Conservation (phyloP, 2,329 filamentous ascomycete species). For the Akanthomyces dipterigenus region DNA sequence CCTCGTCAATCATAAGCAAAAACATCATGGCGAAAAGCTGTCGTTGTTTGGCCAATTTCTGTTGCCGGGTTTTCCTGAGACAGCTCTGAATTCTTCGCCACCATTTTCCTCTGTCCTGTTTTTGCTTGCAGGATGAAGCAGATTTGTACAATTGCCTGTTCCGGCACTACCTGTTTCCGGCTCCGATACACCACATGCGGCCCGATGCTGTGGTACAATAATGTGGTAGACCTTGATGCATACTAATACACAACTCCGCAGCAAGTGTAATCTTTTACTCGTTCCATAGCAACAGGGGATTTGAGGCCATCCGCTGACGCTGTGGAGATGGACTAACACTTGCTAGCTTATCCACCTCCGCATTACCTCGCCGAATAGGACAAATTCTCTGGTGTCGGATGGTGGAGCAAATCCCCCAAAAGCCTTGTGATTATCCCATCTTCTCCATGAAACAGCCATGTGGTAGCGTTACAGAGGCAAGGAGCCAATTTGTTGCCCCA, state of each 20-base stretch:
- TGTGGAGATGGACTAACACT: background rate
- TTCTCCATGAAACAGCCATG: background rate
- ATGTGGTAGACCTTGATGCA: background rate
- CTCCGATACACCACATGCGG: background rate
- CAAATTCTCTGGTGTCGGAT: background rate
- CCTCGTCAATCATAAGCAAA: too few relatives aligned
- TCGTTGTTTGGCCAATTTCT: too few relatives aligned
- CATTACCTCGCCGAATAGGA: background rate
- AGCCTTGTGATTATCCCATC: background rate
- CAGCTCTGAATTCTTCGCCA: background rate
- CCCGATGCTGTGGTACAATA: background rate
- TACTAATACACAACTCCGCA: background rate
- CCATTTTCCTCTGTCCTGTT: background rate
- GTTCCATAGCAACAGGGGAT: background rate
- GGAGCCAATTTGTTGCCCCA: background rate
- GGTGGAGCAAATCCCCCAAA: background rate
- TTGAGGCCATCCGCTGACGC: background rate
- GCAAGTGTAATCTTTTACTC: background rate
- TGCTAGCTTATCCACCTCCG: background rate
- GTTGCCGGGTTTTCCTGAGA: too few relatives aligned
- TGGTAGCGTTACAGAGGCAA: background rate
- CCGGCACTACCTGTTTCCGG: background rate
- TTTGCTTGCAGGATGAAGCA: background rate
- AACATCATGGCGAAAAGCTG: too few relatives aligned
- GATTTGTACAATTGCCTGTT: background rate